phyloP scores from a whole-genome alignment of 2,329 filamentous ascomycete species.

The Aspergillus fumigatiaffinis region DNA sequence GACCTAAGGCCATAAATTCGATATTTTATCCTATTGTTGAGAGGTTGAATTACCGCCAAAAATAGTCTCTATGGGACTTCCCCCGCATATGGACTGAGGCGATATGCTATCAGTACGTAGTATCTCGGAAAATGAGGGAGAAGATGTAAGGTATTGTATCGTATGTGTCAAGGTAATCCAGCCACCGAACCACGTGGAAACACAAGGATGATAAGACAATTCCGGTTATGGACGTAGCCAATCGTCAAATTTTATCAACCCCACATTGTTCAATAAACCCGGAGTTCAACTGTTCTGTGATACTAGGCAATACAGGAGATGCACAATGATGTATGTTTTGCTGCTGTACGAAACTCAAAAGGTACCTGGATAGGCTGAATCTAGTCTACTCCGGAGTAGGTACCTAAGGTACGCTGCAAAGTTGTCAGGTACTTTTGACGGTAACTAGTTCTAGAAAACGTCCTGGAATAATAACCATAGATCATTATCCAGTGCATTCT shows the following conservation, averaged over 20 bases:
- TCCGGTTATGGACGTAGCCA: constrained; percentile 3
- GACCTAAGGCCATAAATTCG: too few relatives aligned
- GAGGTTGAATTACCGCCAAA: neutral
- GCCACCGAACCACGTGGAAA: constrained; percentile 19
- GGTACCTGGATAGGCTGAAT: neutral
- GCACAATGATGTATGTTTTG: neutral
- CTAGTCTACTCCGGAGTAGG: too few relatives aligned
- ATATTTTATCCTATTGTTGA: neutral
- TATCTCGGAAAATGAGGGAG: neutral
- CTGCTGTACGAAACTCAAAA: too few relatives aligned
- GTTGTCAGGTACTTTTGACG: neutral
- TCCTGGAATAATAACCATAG: neutral
- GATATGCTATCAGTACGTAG: too few relatives aligned
- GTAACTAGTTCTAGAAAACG: neutral
- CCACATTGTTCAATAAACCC: constrained; percentile 7
- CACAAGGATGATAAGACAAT: constrained; percentile 12
- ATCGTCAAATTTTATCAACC: constrained; percentile 11
- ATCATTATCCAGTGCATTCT: neutral
- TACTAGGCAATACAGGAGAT: constrained; percentile 9
- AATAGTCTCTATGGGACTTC: neutral
- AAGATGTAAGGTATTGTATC: neutral
- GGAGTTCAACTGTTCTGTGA: constrained; percentile 10
- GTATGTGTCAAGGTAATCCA: constrained; percentile 6
- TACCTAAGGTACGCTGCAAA: neutral
- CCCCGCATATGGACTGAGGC: neutral